phyloP scores from a whole-genome alignment of 495 filamentous ascomycete genomes.

The Oidiodendron maius region DNA sequence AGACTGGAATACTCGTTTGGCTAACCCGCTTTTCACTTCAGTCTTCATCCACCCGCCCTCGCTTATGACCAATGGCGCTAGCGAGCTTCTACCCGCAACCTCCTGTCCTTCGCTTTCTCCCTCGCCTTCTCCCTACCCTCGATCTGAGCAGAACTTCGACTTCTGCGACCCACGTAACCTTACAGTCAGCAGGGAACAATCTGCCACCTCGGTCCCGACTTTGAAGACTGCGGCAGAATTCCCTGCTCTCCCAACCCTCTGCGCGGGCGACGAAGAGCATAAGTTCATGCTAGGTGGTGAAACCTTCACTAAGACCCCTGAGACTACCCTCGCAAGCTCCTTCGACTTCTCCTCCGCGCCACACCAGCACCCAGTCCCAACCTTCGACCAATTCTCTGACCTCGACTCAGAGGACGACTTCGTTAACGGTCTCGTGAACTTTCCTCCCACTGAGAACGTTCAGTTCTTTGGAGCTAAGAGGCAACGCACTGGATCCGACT shows the following conservation, averaged over 20 bases:
- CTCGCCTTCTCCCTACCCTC: slow-evolving; percentile 74
- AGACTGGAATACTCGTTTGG: background rate
- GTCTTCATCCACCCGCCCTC: slow-evolving; percentile 79
- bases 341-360: slow-evolving; percentile 49
- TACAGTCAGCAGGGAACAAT: slow-evolving; percentile 58
- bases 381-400: slow-evolving; percentile 82
- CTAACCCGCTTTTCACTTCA: slow-evolving; percentile 28
- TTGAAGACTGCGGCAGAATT: slow-evolving; percentile 52
- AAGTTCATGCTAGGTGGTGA: slow-evolving; percentile 65
- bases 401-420: slow-evolving; percentile 92
- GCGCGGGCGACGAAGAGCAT: slow-evolving; percentile 68
- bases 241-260: slow-evolving; percentile 61
- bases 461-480: slow-evolving; percentile 70
- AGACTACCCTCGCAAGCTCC: slow-evolving; percentile 37
- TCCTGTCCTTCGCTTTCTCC: slow-evolving; percentile 85
- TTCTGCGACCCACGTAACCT: slow-evolving; percentile 94
- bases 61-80: slow-evolving; percentile 54
- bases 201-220: slow-evolving; percentile 37
- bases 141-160: slow-evolving; percentile 64
- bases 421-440: slow-evolving; percentile 68
- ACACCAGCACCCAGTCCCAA: slow-evolving; percentile 57
- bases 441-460: slow-evolving; percentile 54
- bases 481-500: slow-evolving; percentile 54
- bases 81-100: slow-evolving; percentile 63
- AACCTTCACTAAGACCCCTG: slow-evolving; percentile 38